Evolutionary conservation across 1,139 yeast species (phyloP).

Genomic region (Candida pseudoviswanathii): DNA sequence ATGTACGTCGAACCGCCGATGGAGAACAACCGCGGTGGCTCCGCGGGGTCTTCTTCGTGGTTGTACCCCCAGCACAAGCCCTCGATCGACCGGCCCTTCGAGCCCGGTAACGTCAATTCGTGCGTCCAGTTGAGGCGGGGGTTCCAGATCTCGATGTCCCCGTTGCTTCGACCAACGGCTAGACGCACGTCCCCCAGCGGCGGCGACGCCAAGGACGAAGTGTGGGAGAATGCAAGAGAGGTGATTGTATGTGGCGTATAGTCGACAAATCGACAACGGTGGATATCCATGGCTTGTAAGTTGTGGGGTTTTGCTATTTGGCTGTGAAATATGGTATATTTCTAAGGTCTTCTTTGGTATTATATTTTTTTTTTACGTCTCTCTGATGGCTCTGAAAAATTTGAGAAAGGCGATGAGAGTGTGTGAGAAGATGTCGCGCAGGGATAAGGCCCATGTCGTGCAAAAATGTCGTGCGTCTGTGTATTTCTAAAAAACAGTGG

Average conservation of each 20-base stretch:
- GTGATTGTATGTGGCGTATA: constrained; percentile 86
- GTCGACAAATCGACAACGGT: constrained; percentile 92
- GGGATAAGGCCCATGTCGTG: neutral
- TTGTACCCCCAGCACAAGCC: constrained; percentile 76
- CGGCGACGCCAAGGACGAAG: constrained; percentile 46
- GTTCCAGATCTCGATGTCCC: constrained; percentile 96
- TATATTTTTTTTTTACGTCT: neutral
- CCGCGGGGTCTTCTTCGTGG: constrained; percentile 36
- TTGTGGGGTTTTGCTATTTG: neutral
- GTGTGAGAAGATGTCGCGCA: neutral
- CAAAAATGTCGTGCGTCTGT: constrained; percentile 2
- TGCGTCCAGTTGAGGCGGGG: constrained; percentile 67
- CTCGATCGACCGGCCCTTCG: constrained; percentile 82
- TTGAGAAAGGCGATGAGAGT: constrained; percentile 3
- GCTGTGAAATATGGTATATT: neutral
- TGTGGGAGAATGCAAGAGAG: constrained; percentile 76
- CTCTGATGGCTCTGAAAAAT: neutral
- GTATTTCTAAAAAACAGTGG: neutral
- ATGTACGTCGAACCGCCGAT: constrained; percentile 91
- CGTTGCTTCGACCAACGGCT: constrained; percentile 93
- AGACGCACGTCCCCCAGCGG: constrained; percentile 70
- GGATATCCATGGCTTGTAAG: constrained; percentile 64
- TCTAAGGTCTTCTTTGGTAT: neutral
- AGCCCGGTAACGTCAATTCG: constrained; percentile 70
- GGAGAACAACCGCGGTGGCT: constrained; percentile 71